Percentiles rank a stretch among this genome's conserved stretches.
These are phyloP conservation scores for Juglanconis oblonga DNA, from an alignment of 2,329 filamentous ascomycete genomes.

Conservation along the genomic window DNA sequence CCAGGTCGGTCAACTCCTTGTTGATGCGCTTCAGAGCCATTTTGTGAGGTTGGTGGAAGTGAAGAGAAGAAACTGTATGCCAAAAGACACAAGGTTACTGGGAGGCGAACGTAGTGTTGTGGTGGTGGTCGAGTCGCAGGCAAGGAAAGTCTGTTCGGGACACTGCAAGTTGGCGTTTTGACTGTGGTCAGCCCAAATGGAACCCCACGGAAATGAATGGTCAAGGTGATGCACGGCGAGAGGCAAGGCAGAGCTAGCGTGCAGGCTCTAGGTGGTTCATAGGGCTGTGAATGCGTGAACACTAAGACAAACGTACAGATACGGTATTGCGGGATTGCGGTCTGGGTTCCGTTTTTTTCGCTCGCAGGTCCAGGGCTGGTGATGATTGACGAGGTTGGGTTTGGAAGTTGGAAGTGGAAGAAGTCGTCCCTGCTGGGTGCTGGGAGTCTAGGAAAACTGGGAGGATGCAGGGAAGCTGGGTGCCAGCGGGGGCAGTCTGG, in stretches of 20 bases:
- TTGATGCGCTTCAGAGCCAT: constrained; percentile 95
- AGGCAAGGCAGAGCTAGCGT: background rate
- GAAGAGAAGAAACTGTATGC: constrained; percentile 23
- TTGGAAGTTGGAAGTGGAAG: constrained; percentile 1
- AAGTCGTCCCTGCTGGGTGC: background rate
- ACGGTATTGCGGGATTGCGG: background rate
- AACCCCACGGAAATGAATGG: background rate
- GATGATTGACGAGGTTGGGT: background rate
- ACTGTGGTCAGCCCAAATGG: background rate
- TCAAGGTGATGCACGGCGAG: background rate
- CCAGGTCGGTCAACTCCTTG: constrained; percentile 88
- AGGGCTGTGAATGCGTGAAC: background rate
- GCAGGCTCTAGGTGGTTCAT: background rate
- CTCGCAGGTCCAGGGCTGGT: background rate
- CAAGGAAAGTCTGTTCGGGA: background rate
- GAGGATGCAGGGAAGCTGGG: background rate
- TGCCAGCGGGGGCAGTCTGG: background rate
- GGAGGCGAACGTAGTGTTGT: background rate
- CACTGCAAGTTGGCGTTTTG: background rate
- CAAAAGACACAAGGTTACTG: constrained; percentile 7
- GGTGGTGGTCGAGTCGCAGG: background rate
- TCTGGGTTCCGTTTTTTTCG: background rate
- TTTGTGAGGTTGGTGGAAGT: constrained; percentile 29
- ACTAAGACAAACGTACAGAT: constrained; percentile 5
- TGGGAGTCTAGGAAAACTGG: constrained; percentile 1